A percentile compares a stretch with the other conserved stretches of the same genome.
These are phyloP conservation scores for Ophiognomonia clavigignenti-juglandacearum DNA, from an alignment of 2,329 filamentous ascomycete species.

Conservation along the genomic window DNA sequence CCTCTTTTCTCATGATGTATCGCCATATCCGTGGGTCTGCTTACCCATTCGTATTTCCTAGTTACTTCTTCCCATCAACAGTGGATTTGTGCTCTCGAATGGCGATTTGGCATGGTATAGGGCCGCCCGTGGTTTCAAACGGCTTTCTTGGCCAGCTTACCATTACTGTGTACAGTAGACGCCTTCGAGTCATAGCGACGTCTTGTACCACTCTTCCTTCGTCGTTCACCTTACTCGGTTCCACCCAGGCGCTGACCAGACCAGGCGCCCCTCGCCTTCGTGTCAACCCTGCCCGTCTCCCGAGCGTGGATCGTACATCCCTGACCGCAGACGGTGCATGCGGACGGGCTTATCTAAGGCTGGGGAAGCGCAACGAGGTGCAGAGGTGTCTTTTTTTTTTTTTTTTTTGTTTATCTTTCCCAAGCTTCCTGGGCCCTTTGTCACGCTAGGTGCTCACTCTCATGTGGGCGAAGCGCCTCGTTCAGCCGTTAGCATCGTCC, in stretches of 20 bases:
- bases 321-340: slow-evolving; percentile 1
- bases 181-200: slow-evolving; percentile 1
- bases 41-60: not conserved
- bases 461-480: not conserved
- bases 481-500: not conserved
- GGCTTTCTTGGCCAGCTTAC: not conserved
- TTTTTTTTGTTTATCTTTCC: not conserved
- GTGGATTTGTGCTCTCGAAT: not conserved
- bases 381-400: not conserved
- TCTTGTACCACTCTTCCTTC: not conserved
- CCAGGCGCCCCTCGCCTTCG: not conserved
- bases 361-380: not conserved
- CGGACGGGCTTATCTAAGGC: slow-evolving; percentile 3
- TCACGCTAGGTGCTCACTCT: slow-evolving; percentile 3
- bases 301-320: slow-evolving; percentile 2
- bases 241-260: not conserved
- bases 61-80: too few relatives aligned
- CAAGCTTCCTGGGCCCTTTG: too few relatives aligned
- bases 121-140: not conserved
- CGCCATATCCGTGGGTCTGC: not conserved
- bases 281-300: slow-evolving; percentile 4
- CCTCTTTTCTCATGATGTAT: too few relatives aligned
- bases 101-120: not conserved
- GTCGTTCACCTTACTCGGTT: not conserved
- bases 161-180: not conserved